Base-by-base conservation (phyloP, 352 stramenopile genomes). In the Phytophthora tubulina region DNA sequence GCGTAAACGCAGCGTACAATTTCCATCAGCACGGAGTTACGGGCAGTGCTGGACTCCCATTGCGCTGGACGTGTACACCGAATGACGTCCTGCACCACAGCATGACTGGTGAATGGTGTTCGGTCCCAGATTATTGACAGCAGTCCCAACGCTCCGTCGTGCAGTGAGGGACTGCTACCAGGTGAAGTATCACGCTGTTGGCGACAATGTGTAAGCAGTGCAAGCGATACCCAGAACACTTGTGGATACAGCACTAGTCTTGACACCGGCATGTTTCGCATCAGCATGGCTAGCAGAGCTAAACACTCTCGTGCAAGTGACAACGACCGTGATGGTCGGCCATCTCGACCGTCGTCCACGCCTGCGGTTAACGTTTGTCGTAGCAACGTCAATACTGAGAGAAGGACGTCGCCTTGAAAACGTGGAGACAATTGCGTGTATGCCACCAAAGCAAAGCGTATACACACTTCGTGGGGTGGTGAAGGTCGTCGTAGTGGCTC, bases 181-280 rank as follows among this genome's bases (percentile, higher is more conserved):
- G 61, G 13, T 9, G 54, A 33, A 39, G 46, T 36, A 14, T 75
- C 59, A 11, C 48, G 53, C 27, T 75, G 66, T 50, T 62, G 66
- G 39, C 62, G 68, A 71, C 51, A 70, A 73, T 94, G 79, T 45
- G 88, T 91, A 27, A 96, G 68, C n/a, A 96, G 59, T 13, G 86
- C 84, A 10, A 92, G 73, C 8, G 79, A 77, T 0, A 93, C 84
- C 88, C 86, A 96, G 21, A 93, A 63, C 6, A 96, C 72, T 69
- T 94, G 88, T 1, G 86, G 86, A 36, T 90, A 96, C n/a, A 96
- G 42, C 48, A 78, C 78, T 4, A 94, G 67, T 68, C 84, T 84
- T 8, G 75, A 45, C 2, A 68, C 32, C 9, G 88, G 82, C 83
- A 93, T 95, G 30, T 33, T 62, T 4, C 58, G 36, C 7, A 88